phyloP scores from a whole-genome alignment of 139 green algal genomes.

The Micractinium conductrix region DNA sequence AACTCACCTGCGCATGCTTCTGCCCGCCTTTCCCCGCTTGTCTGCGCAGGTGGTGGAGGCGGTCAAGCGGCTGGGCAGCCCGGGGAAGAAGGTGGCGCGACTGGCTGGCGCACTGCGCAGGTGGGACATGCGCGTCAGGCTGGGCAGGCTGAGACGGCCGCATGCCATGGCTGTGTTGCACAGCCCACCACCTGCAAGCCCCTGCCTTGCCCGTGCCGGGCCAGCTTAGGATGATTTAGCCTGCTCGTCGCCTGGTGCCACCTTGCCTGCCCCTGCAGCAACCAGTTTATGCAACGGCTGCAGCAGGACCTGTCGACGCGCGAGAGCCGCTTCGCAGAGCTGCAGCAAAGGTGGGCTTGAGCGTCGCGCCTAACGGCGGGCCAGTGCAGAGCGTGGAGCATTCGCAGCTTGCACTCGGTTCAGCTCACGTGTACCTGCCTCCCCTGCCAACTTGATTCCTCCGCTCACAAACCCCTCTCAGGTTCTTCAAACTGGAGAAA shows the following conservation, averaged over 20 bases:
- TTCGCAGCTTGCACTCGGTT: too few relatives aligned
- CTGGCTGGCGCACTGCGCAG: slow-evolving; percentile 22
- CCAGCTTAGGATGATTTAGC: too few relatives aligned
- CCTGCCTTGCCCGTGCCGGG: too few relatives aligned
- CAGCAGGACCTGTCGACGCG: slow-evolving; percentile 48
- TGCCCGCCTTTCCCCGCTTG: too few relatives aligned
- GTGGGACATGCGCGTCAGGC: neutral
- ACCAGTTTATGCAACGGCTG: slow-evolving; percentile 70
- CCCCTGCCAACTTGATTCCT: too few relatives aligned
- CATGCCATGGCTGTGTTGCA: neutral
- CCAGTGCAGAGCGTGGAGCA: too few relatives aligned
- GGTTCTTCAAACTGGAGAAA: slow-evolving; percentile 1
- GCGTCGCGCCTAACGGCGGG: too few relatives aligned
- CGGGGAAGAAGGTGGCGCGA: neutral
- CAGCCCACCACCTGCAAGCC: neutral
- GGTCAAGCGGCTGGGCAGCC: neutral
- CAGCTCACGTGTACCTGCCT: too few relatives aligned
- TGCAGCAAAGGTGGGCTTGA: slow-evolving; percentile 60
- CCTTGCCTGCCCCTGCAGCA: slow-evolving; percentile 6
- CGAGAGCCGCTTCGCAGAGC: slow-evolving; percentile 47
- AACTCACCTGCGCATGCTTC: too few relatives aligned
- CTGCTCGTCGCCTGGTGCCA: too few relatives aligned
- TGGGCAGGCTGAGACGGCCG: neutral
- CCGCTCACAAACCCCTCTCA: too few relatives aligned
- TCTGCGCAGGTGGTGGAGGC: neutral